Conservation (phyloP, 768 basidiomycete genomes). For the Exsudoporus frostii region DNA sequence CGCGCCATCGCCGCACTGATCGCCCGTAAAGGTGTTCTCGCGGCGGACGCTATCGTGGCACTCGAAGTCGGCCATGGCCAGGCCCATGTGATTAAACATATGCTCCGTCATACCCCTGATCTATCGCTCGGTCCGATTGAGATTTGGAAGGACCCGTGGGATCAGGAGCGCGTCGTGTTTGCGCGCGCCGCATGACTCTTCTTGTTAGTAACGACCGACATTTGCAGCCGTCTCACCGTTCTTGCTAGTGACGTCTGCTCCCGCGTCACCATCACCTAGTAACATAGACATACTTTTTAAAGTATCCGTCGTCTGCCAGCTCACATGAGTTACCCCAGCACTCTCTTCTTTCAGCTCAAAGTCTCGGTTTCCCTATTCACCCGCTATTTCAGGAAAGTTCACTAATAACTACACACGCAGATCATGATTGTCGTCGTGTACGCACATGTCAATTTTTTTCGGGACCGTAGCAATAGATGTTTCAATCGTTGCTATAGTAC, state of each 20-base stretch:
- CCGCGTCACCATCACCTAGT: conserved; percentile 14
- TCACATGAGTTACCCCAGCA: conserved; percentile 10
- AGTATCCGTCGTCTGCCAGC: conserved; percentile 7
- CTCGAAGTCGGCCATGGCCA: conserved; percentile 81
- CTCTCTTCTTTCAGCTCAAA: conserved; percentile 1
- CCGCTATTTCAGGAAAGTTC: conserved; percentile 1
- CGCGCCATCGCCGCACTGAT: conserved; percentile 65
- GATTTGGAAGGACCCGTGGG: conserved; percentile 83
- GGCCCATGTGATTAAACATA: conserved; percentile 55
- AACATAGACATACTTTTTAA: conserved; percentile 11
- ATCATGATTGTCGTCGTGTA: conserved; percentile 16
- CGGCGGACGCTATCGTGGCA: conserved; percentile 53
- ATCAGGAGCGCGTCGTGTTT: conserved; percentile 67
- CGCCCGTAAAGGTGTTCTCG: conserved; percentile 48
- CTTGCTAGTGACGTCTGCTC: neutral
- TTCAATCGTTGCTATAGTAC: conserved; percentile 24
- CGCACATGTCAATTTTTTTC: neutral
- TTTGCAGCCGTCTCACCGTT: neutral
- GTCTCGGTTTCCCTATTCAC: conserved; percentile 4
- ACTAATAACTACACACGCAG: neutral
- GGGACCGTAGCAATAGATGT: neutral
- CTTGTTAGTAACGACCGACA: neutral
- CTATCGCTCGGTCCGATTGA: conserved; percentile 43
- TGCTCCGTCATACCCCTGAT: conserved; percentile 49
- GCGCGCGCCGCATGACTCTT: conserved; percentile 39